Evolutionary conservation across 2,329 filamentous ascomycete species (phyloP).

Genomic region (Ceratocystis ficicola): DNA sequence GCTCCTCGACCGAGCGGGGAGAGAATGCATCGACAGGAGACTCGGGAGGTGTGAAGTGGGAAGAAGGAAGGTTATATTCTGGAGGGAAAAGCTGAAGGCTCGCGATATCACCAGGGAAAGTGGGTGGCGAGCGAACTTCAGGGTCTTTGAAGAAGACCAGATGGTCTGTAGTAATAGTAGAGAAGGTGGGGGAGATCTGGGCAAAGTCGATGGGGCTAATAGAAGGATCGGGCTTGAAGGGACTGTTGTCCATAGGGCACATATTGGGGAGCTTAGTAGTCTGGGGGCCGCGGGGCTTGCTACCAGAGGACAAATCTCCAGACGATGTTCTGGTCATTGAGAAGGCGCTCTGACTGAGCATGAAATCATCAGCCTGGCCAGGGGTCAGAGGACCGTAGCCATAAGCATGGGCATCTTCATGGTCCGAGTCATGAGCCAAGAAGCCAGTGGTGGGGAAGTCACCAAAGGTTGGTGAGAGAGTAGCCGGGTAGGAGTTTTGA

Average conservation of each 20-base stretch:
- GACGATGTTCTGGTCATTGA: constrained; percentile 18
- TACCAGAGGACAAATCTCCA: constrained; percentile 18
- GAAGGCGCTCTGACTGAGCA: constrained; percentile 16
- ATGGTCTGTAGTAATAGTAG: constrained; percentile 8
- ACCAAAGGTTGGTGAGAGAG: constrained; percentile 7
- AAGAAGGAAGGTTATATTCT: neutral
- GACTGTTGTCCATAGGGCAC: constrained; percentile 9
- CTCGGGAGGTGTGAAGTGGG: constrained; percentile 24
- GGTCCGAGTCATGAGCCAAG: neutral
- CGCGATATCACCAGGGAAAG: constrained; percentile 13
- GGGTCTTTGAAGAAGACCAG: constrained; percentile 14
- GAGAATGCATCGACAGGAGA: constrained; percentile 21
- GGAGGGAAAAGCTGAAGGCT: constrained; percentile 20
- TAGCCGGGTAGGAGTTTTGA: constrained; percentile 11
- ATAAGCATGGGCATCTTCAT: constrained; percentile 16
- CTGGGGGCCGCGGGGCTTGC: constrained; percentile 7
- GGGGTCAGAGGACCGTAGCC: constrained; percentile 10
- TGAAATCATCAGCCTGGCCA: constrained; percentile 9
- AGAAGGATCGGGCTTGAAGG: constrained; percentile 8
- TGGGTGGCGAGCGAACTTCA: constrained; percentile 6
- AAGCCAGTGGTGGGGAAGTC: constrained; percentile 12
- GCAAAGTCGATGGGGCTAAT: constrained; percentile 17
- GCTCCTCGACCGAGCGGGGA: constrained; percentile 16
- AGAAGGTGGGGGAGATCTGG: constrained; percentile 12
- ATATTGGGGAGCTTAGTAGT: constrained; percentile 6